A percentile compares a stretch with the other conserved stretches of the same genome.
These are phyloP conservation scores for Pyrenophora seminiperda DNA, from an alignment of 2,329 filamentous ascomycete genomes.

Conservation along the genomic window DNA sequence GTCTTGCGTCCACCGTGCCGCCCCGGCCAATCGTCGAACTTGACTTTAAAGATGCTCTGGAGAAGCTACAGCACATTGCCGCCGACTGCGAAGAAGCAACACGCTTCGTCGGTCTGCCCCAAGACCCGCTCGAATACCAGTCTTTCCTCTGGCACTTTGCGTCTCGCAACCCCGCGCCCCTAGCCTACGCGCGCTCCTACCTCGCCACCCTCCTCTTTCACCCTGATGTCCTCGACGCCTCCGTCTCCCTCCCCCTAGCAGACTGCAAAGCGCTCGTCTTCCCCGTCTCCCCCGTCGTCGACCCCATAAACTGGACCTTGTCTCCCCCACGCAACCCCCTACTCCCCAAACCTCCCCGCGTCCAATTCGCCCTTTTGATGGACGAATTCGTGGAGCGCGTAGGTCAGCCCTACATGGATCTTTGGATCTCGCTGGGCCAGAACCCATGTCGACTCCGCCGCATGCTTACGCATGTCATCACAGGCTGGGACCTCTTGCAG, in stretches of 20 bases:
- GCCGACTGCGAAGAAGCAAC: slow-evolving; percentile 69
- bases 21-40: slow-evolving; percentile 86
- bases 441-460: slow-evolving; percentile 89
- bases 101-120: slow-evolving; percentile 34
- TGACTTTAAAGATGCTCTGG: slow-evolving; percentile 71
- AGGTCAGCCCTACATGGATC: slow-evolving; percentile 75
- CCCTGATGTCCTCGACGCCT: slow-evolving; percentile 65
- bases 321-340: slow-evolving; percentile 57
- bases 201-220: slow-evolving; percentile 77
- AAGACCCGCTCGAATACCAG: slow-evolving; percentile 49
- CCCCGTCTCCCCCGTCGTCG: slow-evolving; percentile 71
- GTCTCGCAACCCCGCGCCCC: slow-evolving; percentile 78
- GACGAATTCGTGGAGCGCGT: slow-evolving; percentile 66
- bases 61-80: slow-evolving; percentile 71
- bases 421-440: slow-evolving; percentile 83
- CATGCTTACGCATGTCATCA: slow-evolving; percentile 81
- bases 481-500: slow-evolving; percentile 84
- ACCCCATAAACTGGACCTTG: slow-evolving; percentile 74
- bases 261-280: slow-evolving; percentile 80
- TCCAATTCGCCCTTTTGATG: slow-evolving; percentile 70
- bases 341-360: slow-evolving; percentile 71
- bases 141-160: slow-evolving; percentile 77
- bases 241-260: slow-evolving; percentile 77
- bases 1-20: slow-evolving; percentile 89
- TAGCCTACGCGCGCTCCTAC: slow-evolving; percentile 81